Percentiles rank a stretch among this genome's conserved stretches.
These are phyloP conservation scores for Letharia columbiana DNA, from an alignment of 495 filamentous ascomycete genomes.

Conservation along the genomic window DNA sequence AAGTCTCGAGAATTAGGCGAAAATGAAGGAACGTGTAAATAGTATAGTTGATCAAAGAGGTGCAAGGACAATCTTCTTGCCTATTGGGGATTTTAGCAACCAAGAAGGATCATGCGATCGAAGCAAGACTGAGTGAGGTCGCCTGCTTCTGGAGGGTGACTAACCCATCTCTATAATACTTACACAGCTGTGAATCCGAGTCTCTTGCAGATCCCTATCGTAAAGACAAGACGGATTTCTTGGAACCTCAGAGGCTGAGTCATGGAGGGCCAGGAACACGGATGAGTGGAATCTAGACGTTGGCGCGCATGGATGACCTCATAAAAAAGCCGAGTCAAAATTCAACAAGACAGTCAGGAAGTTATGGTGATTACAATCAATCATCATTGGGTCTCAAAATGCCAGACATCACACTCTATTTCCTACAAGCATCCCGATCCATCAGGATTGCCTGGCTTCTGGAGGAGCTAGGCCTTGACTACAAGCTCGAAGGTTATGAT, in stretches of 20 bases:
- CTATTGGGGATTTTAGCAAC: too few relatives aligned
- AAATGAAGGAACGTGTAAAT: too few relatives aligned
- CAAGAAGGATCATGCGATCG: too few relatives aligned
- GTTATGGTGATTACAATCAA: too few relatives aligned
- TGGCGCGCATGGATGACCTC: background rate
- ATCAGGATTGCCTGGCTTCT: conserved; percentile 38
- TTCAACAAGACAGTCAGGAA: background rate
- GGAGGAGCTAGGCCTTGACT: conserved; percentile 31
- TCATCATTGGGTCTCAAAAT: conserved; percentile 1
- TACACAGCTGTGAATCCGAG: background rate
- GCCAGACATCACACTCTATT: conserved; percentile 35
- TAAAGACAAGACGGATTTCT: background rate
- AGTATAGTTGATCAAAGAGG: too few relatives aligned
- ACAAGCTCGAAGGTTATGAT: conserved; percentile 27
- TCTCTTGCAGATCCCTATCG: background rate
- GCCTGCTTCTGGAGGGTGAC: too few relatives aligned
- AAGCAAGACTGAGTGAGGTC: too few relatives aligned
- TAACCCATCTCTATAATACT: too few relatives aligned
- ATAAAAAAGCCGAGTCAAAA: background rate
- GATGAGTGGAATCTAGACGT: background rate
- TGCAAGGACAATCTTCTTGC: too few relatives aligned
- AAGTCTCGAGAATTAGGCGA: too few relatives aligned
- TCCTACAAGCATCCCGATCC: conserved; percentile 35
- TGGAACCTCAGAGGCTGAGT: too few relatives aligned
- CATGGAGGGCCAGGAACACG: background rate